Conservation (phyloP, 1,284 basidiomycete species). For the Naganishia cerealis region DNA sequence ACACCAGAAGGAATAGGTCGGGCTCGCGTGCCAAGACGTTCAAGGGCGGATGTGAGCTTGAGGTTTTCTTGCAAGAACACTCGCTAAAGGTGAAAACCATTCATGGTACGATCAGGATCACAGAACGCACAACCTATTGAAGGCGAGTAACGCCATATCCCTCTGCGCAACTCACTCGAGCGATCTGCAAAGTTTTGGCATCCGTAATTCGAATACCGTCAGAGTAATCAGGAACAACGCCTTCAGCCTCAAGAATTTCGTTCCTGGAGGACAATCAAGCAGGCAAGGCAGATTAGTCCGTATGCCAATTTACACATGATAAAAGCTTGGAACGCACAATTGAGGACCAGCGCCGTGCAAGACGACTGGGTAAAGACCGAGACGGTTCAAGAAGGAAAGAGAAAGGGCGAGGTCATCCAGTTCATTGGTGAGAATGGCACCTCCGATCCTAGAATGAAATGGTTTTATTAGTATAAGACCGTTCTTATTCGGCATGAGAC, state of each 20-base stretch:
- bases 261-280: constrained; percentile 57
- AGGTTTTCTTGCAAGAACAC: constrained; percentile 95
- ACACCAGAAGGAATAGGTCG: constrained; percentile 94
- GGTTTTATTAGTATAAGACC: background rate
- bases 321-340: constrained; percentile 54
- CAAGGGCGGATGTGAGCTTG: constrained; percentile 83
- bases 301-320: constrained; percentile 1
- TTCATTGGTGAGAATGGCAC: constrained; percentile 80
- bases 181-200: constrained; percentile 84
- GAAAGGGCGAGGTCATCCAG: constrained; percentile 87
- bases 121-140: background rate
- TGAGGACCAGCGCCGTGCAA: constrained; percentile 94
- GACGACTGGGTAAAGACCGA: constrained; percentile 90
- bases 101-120: background rate
- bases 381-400: constrained; percentile 87
- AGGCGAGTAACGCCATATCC: background rate
- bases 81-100: constrained; percentile 50
- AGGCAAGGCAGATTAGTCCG: background rate
- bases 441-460: constrained; percentile 64
- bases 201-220: constrained; percentile 94
- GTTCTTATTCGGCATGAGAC: background rate
- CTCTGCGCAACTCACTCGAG: constrained; percentile 58
- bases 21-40: constrained; percentile 87
- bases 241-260: constrained; percentile 82
- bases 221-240: constrained; percentile 88